These are phyloP conservation scores for Saccharomycopsis guyanensis DNA, from an alignment of 805 yeast genomes.

Conservation along the genomic window DNA sequence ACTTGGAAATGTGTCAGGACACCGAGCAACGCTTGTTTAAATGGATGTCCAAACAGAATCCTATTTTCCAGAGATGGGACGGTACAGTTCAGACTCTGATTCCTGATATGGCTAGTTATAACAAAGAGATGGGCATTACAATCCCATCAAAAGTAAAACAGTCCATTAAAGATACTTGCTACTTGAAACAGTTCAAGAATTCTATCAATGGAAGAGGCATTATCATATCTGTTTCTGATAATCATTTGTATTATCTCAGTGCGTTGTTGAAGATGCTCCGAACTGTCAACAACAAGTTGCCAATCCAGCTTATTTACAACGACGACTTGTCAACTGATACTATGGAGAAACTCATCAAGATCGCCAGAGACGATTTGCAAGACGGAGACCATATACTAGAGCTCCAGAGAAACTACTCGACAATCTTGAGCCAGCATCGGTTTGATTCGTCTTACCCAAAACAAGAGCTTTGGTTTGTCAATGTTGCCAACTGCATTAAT, in stretches of 20 bases:
- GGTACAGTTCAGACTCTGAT: slow-evolving; percentile 27
- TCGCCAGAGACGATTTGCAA: slow-evolving; percentile 35
- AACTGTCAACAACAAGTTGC: slow-evolving; percentile 30
- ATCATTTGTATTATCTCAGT: slow-evolving; percentile 26
- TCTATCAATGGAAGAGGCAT: slow-evolving; percentile 31
- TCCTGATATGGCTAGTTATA: slow-evolving; percentile 28
- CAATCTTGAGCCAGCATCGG: slow-evolving; percentile 24
- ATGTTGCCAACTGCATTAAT: slow-evolving; percentile 25
- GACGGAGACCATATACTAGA: neutral
- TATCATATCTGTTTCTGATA: slow-evolving; percentile 27
- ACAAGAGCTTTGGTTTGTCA: slow-evolving; percentile 36
- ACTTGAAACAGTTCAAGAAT: slow-evolving; percentile 24
- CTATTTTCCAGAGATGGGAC: slow-evolving; percentile 32
- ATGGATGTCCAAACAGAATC: slow-evolving; percentile 33
- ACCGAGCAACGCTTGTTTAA: slow-evolving; percentile 32
- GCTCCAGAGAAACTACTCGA: neutral
- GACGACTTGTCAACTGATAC: slow-evolving; percentile 29
- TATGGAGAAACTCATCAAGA: slow-evolving; percentile 28
- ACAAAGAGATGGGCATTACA: slow-evolving; percentile 27
- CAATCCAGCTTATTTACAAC: slow-evolving; percentile 35
- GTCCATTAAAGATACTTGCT: slow-evolving; percentile 28
- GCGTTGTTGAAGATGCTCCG: slow-evolving; percentile 36
- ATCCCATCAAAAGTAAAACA: slow-evolving; percentile 26
- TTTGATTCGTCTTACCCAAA: slow-evolving; percentile 20
- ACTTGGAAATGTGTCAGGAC: slow-evolving; percentile 25